Base-by-base conservation (phyloP, 179 eudicot species). In the Silene noctiflora region DNA sequence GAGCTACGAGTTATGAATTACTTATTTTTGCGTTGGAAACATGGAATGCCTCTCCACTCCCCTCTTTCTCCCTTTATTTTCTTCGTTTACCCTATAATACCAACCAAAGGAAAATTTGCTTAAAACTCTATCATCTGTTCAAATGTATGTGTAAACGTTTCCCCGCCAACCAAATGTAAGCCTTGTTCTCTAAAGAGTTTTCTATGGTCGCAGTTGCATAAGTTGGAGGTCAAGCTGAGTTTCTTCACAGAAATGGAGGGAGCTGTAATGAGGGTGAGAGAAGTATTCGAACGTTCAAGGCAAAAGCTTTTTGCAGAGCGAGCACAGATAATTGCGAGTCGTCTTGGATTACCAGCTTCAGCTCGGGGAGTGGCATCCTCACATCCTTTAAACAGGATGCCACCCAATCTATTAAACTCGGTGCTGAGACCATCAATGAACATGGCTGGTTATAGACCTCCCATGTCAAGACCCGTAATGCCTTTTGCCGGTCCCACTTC, bases 251-350 rank as follows among this genome's bases (percentile, higher is more conserved):
- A 96, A 44, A 90, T 96, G 97, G 98, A 91, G 29, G 85, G 81
- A 68, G 80, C 88, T 61, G 85, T 88, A 6, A 79, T 85, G 89
- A 87, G 96, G 81, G 89, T 90, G 6, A 86, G 86, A 81, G 99
- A 93, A 76, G 97, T 86, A 61, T 71, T 96, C 75, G 99, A 93
- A 61, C 84, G 94, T 85, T 87, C 97, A 76, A 96, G 88, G 78
- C 97, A 91, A 84, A 90, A 78, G 87, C 94, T 96, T 62, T 91
- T 84, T 75, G 88, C 84, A 33, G 99, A 96, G 86, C 93, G 97
- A 65, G 87, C 94, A 53, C 98, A 93, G 73, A 96, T 96, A 71
- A 91, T 96, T 76, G 92, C 96, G 14, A 78, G 90, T 67, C 90
- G 99, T 56, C 84, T 92, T 80, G 98, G 98, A 73, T 76, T 88